These are phyloP conservation scores for Trichoderma koningiopsis DNA, from an alignment of 2,329 filamentous ascomycete genomes.

Conservation along the genomic window DNA sequence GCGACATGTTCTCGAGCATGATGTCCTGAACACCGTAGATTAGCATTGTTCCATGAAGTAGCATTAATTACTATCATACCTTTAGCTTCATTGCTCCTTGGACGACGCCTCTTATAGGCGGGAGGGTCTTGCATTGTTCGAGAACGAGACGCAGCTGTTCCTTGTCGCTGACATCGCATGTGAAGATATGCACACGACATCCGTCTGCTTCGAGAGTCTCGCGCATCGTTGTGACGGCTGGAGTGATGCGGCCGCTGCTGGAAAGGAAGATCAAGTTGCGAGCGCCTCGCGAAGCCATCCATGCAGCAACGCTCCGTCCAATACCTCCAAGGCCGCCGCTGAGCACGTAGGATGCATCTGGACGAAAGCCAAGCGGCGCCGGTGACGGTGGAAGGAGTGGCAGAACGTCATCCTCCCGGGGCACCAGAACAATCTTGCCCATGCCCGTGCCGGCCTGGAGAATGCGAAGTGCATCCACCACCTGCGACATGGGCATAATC, in stretches of 20 bases:
- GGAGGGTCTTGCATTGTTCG: slow-evolving; percentile 17
- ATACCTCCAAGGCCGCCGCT: not conserved
- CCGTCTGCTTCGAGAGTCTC: too few relatives aligned
- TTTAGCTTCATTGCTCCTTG: slow-evolving; percentile 35
- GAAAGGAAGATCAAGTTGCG: not conserved
- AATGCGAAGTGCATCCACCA: slow-evolving; percentile 43
- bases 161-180: too few relatives aligned
- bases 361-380: too few relatives aligned
- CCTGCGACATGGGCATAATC: slow-evolving; percentile 33
- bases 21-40: slow-evolving; percentile 30
- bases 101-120: slow-evolving; percentile 32
- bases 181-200: too few relatives aligned
- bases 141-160: too few relatives aligned
- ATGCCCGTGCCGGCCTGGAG: slow-evolving; percentile 44
- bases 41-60: not conserved
- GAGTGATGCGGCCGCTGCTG: not conserved
- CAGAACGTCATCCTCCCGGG: too few relatives aligned
- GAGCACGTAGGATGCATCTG: not conserved
- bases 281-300: not conserved
- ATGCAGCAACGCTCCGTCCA: not conserved
- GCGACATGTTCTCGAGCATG: slow-evolving; percentile 35
- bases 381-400: too few relatives aligned
- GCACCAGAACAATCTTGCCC: slow-evolving; percentile 43
- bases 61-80: not conserved
- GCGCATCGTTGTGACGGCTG: too few relatives aligned